Evolutionary conservation across 179 eudicot genomes (phyloP).

Genomic region (Actinidia arguta): DNA sequence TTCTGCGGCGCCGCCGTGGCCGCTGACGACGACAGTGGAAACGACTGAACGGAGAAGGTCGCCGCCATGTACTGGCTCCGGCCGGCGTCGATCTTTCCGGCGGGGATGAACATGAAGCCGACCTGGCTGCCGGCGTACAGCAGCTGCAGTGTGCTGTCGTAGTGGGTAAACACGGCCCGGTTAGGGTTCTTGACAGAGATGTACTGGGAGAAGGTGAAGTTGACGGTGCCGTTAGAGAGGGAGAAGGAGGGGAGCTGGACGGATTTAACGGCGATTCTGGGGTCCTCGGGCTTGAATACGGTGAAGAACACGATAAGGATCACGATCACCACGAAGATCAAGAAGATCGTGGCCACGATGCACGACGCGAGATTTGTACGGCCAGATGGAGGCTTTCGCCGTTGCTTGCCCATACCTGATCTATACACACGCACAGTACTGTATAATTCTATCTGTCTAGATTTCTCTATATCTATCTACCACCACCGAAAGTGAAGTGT

Average conservation of each 20-base stretch:
- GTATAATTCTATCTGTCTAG: background rate
- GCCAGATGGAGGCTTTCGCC: conserved; percentile 36
- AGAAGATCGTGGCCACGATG: conserved; percentile 78
- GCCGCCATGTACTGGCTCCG: conserved; percentile 67
- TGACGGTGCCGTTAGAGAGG: conserved; percentile 60
- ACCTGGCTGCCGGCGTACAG: conserved; percentile 69
- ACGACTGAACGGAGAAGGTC: conserved; percentile 63
- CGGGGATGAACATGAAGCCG: conserved; percentile 88
- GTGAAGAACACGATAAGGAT: conserved; percentile 71
- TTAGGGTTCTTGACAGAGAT: conserved; percentile 79
- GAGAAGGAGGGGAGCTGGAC: conserved; percentile 79
- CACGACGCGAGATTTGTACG: conserved; percentile 79
- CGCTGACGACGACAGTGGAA: conserved; percentile 41
- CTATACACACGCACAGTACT: background rate
- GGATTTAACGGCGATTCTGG: conserved; percentile 62
- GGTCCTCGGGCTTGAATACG: conserved; percentile 73
- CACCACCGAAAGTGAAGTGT: background rate
- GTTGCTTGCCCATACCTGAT: conserved; percentile 17
- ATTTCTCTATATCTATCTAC: background rate
- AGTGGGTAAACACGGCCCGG: conserved; percentile 73
- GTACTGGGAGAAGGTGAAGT: conserved; percentile 86
- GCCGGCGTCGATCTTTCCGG: conserved; percentile 65
- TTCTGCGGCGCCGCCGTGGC: conserved; percentile 30
- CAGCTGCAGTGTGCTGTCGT: conserved; percentile 78
- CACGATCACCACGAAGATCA: conserved; percentile 58